Evolutionary conservation across 2,329 filamentous ascomycete species (phyloP), one percentile per base, ranked within the genome.

Genomic region (Blastomyces silverae): DNA sequence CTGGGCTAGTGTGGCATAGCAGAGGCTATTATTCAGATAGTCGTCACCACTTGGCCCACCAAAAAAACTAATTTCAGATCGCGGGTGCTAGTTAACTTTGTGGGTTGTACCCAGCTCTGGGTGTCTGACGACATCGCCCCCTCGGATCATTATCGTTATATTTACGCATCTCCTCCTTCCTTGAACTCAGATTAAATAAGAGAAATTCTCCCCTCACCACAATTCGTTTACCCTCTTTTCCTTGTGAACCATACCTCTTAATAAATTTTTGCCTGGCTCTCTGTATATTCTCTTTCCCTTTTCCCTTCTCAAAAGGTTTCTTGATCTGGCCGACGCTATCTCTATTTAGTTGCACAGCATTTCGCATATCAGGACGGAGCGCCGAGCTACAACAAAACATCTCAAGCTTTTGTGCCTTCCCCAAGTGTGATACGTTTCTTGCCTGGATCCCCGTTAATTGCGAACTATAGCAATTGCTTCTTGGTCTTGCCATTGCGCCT

Each of bases 51-150:
- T 57, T 57, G 22, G 17, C 31, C 55, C 28, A 39, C 31, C 31
- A n/a, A 20, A 25, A 46, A 60, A 46, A 61, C 17, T 20, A 48
- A 61, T 28, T 52, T 31, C 11, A 61, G 58, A 61, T 61, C 42
- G 58, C 58, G 42, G 58, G 28, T 50, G 20, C 56, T 58, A 42
- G 56, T 25, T 39, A 58, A 17, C 34, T 17, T 31, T 42, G 31
- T 22, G 25, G 57, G 58, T 22, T n/a, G 34, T 34, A 61, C 22
- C 44, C n/a, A 61, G 25, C 58, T 61, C 58, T 15, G n/a, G 20
- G 25, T n/a, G 39, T 61, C 58, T 61, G 58, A 61, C 58, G 42
- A 61, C 58, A 61, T 61, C 42, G 58, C 58, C 58, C 31, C 58
- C 57, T 61, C 58, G 10, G 58, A 28, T 61, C 58, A 13, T 5